These are phyloP conservation scores for Colletotrichum caudatum DNA, from an alignment of 2,329 filamentous ascomycete species.

Conservation along the genomic window DNA sequence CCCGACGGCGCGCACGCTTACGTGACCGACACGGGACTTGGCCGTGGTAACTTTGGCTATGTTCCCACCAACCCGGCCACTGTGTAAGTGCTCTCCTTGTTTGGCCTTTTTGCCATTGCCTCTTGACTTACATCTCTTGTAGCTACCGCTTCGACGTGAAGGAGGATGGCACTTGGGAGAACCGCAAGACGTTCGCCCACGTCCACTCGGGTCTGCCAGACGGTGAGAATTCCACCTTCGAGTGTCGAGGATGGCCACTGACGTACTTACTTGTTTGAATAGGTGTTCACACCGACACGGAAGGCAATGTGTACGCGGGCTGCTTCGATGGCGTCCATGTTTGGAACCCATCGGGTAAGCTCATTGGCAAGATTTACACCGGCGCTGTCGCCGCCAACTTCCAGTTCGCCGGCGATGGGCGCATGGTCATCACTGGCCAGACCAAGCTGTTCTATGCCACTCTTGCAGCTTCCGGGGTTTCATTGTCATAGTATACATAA, in stretches of 20 bases:
- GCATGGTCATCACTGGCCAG: conserved; percentile 52
- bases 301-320: conserved; percentile 67
- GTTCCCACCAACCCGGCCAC: conserved; percentile 58
- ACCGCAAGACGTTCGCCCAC: conserved; percentile 68
- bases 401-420: conserved; percentile 55
- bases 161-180: conserved; percentile 59
- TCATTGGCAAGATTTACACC: conserved; percentile 69
- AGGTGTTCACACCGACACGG: conserved; percentile 63
- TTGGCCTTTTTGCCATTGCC: conserved; percentile 27
- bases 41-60: conserved; percentile 56
- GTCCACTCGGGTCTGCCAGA: conserved; percentile 67
- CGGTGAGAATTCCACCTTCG: conserved; percentile 53
- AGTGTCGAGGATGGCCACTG: background rate
- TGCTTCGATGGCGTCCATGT: conserved; percentile 63
- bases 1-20: conserved; percentile 65
- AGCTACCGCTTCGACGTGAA: conserved; percentile 62
- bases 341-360: conserved; percentile 58
- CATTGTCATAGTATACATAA: background rate
- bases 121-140: conserved; percentile 2
- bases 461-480: conserved; percentile 43
- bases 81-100: conserved; percentile 55
- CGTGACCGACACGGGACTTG: conserved; percentile 68
- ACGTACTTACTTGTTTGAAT: conserved; percentile 55
- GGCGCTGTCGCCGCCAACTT: conserved; percentile 60
- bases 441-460: conserved; percentile 52